Base-by-base conservation (phyloP, 371 early-diverging fungal genomes). In the Nematocida parisii region DNA sequence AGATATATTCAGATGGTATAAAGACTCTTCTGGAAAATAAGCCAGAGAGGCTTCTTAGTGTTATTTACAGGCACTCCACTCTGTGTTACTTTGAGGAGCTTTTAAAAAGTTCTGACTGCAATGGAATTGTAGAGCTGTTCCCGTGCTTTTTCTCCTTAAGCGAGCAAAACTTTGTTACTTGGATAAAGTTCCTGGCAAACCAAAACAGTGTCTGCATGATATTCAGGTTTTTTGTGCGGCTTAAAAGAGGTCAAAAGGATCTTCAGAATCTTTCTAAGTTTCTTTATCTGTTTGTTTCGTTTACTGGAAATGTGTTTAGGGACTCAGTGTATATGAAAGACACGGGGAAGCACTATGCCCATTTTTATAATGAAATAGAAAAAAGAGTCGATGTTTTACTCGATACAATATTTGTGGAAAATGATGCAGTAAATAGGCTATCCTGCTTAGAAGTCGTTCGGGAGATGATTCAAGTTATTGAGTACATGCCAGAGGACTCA, bases 131-230 rank as follows among this genome's bases (percentile, higher is more conserved):
- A n/a, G 80, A 77, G 18, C n/a, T 77, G 42, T 77, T 77, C 56
- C 80, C 80, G 0, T 77, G 80, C 62, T 77, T 77, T 52, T 77
- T 77, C 60, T 77, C 80, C 39, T 22, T 77, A 4, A 27, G 56
- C 13, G 67, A 46, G 20, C 22, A 33, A 5, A 13, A 40, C 22
- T 77, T 77, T 27, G 24, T 33, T 5, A 56, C 24, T 4, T 77
- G 80, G 80, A 77, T 77, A 24, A n/a, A 45, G 46, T 60, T 70
- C 6, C 46, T 77, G 42, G 24, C 58, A 15, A 5, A 0, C 5
- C 70, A 55, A 22, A 39, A 71, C 18, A 7, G 52, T 9, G 46
- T 77, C 3, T 73, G 18, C 5, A 18, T 61, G 33, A 57, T 77
- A 6, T 15, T 77, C 27, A n/a, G 27, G 57, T 56, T 7, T 18